Base-by-base conservation (phyloP, 2,329 filamentous ascomycete genomes). In the Colletotrichum salicis region DNA sequence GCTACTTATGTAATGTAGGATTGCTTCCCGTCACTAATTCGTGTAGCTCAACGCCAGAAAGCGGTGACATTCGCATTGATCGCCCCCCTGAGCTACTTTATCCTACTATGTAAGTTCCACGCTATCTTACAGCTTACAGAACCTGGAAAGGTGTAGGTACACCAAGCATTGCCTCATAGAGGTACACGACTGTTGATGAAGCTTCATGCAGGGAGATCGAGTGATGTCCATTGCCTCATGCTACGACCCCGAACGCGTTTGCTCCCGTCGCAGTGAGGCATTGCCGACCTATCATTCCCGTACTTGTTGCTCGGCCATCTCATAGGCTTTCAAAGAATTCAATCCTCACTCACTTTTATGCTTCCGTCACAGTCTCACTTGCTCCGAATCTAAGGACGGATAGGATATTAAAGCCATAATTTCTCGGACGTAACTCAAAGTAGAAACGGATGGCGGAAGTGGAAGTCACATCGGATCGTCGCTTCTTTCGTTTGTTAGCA, bases 191-290 rank as follows among this genome's bases (percentile, higher is more conserved):
- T 11, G 10, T 51, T 24, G 6, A 66, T 48, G 15, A 27, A 29
- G 27, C 57, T 22, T 27, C 45, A 31, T 31, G 33, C 51, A 27
- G 31, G 48, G 13, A 8, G 31, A 57, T 45, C 19, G 12, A 67
- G 29, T 51, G 37, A 15, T 56, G 64, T 70, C 57, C 67, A 67
- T 33, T 57, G 51, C 57, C 61, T 67, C 48, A 71, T 71, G 64
- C 68, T 33, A 37, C 59, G 22, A 62, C 64, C 52, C 35, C 19
- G 37, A 33, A 52, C 68, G 64, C 68, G 68, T 67, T 27, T 68
- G 27, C 27, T 29, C 27, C 27, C 27, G 27, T 29, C 27, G 27
- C 27, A 29, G 27, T 29, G 27, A 29, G 27, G 27, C 27, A 29
- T 29, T 29, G 27, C 27, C 27, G 27, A 29, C 27, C 27, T 29